A percentile compares a stretch with the other conserved stretches of the same genome.
These are phyloP conservation scores for Thalassiosira profunda DNA, from an alignment of 108 stramenopile species.

Conservation along the genomic window DNA sequence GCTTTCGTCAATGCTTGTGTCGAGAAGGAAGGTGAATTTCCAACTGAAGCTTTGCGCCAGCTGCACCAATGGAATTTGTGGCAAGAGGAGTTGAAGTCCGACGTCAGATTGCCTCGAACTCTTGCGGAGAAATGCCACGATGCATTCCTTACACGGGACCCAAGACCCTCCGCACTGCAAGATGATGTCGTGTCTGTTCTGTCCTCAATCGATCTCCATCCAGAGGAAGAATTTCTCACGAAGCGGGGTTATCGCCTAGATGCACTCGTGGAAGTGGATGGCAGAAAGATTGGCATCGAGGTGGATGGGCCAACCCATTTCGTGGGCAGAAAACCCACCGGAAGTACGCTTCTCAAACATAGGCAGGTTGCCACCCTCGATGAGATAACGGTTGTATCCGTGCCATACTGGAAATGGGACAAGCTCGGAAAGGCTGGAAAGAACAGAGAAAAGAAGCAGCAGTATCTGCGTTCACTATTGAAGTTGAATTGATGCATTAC, in stretches of 20 bases:
- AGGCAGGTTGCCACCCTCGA: conserved; percentile 34
- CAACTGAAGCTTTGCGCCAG: conserved; percentile 20
- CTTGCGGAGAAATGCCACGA: conserved; percentile 23
- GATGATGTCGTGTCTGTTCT: not conserved
- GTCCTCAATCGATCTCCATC: not conserved
- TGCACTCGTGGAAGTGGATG: not conserved
- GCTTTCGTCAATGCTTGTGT: conserved; percentile 17
- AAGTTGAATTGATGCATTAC: too few relatives aligned
- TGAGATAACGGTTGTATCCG: conserved; percentile 18
- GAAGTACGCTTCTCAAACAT: conserved; percentile 34
- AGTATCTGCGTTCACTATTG: not conserved
- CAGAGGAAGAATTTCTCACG: conserved; percentile 7
- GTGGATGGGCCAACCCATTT: conserved; percentile 25
- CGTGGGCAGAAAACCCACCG: conserved; percentile 10
- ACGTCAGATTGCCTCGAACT: not conserved
- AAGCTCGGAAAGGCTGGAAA: too few relatives aligned
- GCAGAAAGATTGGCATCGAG: conserved; percentile 6
- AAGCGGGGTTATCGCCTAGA: conserved; percentile 20
- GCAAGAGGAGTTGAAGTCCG: conserved; percentile 9
- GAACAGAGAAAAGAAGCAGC: conserved; percentile 3
- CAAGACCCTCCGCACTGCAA: conserved; percentile 1
- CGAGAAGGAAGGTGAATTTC: conserved; percentile 21
- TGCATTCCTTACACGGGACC: not conserved
- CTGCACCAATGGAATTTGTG: conserved; percentile 46
- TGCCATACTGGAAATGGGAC: conserved; percentile 47